Conservation (phyloP, 2,329 filamentous ascomycete genomes). For the Thelonectria blattea region DNA sequence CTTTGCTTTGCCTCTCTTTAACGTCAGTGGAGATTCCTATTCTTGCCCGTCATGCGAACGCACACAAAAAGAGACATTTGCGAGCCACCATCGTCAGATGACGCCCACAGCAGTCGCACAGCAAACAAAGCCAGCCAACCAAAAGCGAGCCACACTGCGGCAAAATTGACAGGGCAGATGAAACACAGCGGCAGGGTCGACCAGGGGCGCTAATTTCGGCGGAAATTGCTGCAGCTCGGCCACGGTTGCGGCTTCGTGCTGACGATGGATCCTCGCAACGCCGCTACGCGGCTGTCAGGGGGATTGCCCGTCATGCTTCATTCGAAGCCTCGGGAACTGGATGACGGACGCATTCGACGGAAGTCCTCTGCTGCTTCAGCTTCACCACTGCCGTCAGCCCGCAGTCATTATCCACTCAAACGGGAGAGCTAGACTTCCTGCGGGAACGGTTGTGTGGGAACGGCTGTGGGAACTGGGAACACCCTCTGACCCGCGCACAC, state of each 20-base stretch:
- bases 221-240: slow-evolving; percentile 34
- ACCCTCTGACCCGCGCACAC: slow-evolving; percentile 1
- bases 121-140: neutral
- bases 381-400: slow-evolving; percentile 10
- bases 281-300: neutral
- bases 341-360: neutral
- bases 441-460: slow-evolving; percentile 17
- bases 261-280: slow-evolving; percentile 9
- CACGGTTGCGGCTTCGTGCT: slow-evolving; percentile 28
- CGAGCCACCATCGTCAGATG: slow-evolving; percentile 1
- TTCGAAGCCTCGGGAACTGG: neutral
- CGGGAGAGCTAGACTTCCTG: slow-evolving; percentile 20
- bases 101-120: neutral
- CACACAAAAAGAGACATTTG: neutral
- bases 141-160: slow-evolving; percentile 7
- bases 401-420: neutral
- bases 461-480: neutral
- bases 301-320: slow-evolving; percentile 3
- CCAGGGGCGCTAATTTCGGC: slow-evolving; percentile 36
- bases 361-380: neutral
- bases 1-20: neutral
- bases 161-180: slow-evolving; percentile 18
- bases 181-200: slow-evolving; percentile 25
- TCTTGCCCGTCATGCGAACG: neutral
- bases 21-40: neutral